Evolutionary conservation across 2,329 filamentous ascomycete species (phyloP).

Genomic region (Pyrenophora graminea): DNA sequence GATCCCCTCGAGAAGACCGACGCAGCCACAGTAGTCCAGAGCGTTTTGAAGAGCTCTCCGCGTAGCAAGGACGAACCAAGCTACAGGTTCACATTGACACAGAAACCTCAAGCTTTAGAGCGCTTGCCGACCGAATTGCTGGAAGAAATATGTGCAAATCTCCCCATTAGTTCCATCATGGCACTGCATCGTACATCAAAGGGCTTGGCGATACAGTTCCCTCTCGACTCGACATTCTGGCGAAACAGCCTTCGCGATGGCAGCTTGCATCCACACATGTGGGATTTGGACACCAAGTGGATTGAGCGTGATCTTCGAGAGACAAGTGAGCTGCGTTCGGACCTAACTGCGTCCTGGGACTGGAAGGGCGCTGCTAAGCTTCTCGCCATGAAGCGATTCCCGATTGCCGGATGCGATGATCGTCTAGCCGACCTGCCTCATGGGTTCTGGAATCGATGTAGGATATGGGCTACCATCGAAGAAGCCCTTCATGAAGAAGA

Average conservation of each 20-base stretch:
- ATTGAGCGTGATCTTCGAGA: conserved; percentile 10
- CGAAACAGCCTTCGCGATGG: conserved; percentile 24
- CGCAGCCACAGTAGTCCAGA: conserved; percentile 14
- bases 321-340: background rate
- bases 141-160: conserved; percentile 18
- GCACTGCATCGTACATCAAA: conserved; percentile 27
- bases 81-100: background rate
- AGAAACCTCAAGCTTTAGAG: conserved; percentile 15
- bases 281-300: conserved; percentile 27
- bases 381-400: conserved; percentile 21
- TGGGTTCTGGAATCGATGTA: conserved; percentile 32
- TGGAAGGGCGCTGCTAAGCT: conserved; percentile 25
- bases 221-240: conserved; percentile 34
- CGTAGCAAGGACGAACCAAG: background rate
- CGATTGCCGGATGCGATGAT: conserved; percentile 12
- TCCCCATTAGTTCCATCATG: conserved; percentile 21
- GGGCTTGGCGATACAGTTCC: conserved; percentile 21
- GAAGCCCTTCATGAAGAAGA: conserved; percentile 12
- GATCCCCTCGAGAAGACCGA: conserved; percentile 21
- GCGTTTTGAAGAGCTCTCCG: conserved; percentile 15
- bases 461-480: conserved; percentile 33
- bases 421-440: conserved; percentile 18
- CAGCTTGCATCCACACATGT: conserved; percentile 28
- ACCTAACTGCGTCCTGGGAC: conserved; percentile 13
- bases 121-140: conserved; percentile 24